Base-by-base conservation (phyloP, 108 stramenopile genomes). In the Pseudonitzschia multiseries region DNA sequence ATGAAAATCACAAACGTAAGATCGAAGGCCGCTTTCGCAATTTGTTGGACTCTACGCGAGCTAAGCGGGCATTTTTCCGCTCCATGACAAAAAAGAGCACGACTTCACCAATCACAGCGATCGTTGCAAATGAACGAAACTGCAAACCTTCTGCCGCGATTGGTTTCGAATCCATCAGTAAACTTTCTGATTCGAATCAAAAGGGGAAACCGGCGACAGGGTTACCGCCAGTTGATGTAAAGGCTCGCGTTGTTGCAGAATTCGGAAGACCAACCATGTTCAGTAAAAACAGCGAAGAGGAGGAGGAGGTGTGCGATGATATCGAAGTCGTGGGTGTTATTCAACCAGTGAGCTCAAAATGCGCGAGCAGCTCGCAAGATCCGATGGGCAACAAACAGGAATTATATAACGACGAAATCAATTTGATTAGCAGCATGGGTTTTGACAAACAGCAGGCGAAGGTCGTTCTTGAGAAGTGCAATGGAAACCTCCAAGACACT, bases 41-140 rank as follows among this genome's bases (percentile, higher is more conserved):
- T 51, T 21, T 79, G 27, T 53, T 90, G 15, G 89, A 90, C 71
- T 33, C 60, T 0, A 69, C 54, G 4, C 64, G 86, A 43, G 86
- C 85, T 51, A 88, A 88, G 57, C 71, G 78, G 52, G 64, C 69
- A n/a, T 88, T 91, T 56, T 63, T 91, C 48, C 43, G 71, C 9
- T 77, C 71, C 61, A 83, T 85, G 82, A 70, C 51, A 21, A 59
- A 59, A 27, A 59, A 26, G 14, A 31, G 13, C 6, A 10, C 3
- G 20, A 3, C 50, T 51, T 4, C 50, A 51, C 17, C 17, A n/a
- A 17, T n/a, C n/a, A n/a, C n/a, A 4, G 24, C n/a, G 29, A 27
- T 26, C 0, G 26, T 26, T 59, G 26, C 26, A 24, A 51, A 51
- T 3, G 50, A 51, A 10, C 17, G 9, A n/a, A 51, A n/a, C n/a